Evolutionary conservation across 2,329 filamentous ascomycete species (phyloP).

Genomic region (Colletotrichum orchidophilum): DNA sequence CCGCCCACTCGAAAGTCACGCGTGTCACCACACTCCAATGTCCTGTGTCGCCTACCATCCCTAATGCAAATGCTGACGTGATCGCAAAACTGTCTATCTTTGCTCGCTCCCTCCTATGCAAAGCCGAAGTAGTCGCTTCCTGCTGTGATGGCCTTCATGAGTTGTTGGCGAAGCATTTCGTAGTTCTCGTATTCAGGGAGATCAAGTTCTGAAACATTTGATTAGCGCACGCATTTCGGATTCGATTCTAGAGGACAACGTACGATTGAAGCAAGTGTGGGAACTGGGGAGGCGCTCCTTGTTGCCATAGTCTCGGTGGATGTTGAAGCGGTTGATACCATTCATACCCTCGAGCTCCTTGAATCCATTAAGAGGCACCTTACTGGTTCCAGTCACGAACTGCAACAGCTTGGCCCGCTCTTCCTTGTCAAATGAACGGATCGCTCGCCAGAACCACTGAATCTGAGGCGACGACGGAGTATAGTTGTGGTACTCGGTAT

Average conservation of each 20-base stretch:
- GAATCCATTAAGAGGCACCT: slow-evolving; percentile 98
- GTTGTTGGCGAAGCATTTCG: slow-evolving; percentile 84
- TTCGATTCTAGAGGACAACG: slow-evolving; percentile 53
- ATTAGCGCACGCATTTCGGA: slow-evolving; percentile 1
- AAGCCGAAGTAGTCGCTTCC: slow-evolving; percentile 98
- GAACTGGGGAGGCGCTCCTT: slow-evolving; percentile 95
- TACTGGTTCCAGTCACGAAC: slow-evolving; percentile 97
- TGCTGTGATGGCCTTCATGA: slow-evolving; percentile 96
- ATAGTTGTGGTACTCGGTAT: slow-evolving; percentile 99
- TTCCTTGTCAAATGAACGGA: slow-evolving; percentile 98
- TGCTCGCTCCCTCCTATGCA: slow-evolving; percentile 65
- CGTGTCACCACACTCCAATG: slow-evolving; percentile 13
- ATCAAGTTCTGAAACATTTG: slow-evolving; percentile 80
- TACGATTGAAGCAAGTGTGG: slow-evolving; percentile 99
- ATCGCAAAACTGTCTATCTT: slow-evolving; percentile 25
- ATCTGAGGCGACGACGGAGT: slow-evolving; percentile 93
- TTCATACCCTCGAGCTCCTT: slow-evolving; percentile 99
- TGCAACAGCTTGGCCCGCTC: slow-evolving; percentile 96
- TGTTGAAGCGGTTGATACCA: slow-evolving; percentile 96
- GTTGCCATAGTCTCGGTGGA: slow-evolving; percentile 96
- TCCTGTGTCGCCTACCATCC: slow-evolving; percentile 23
- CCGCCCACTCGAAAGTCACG: slow-evolving; percentile 14
- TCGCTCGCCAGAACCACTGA: slow-evolving; percentile 99
- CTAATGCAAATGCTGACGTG: slow-evolving; percentile 32
- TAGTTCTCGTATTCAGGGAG: slow-evolving; percentile 98